Evolutionary conservation across 2,329 filamentous ascomycete species (phyloP).

Genomic region (Blastomyces silverae): DNA sequence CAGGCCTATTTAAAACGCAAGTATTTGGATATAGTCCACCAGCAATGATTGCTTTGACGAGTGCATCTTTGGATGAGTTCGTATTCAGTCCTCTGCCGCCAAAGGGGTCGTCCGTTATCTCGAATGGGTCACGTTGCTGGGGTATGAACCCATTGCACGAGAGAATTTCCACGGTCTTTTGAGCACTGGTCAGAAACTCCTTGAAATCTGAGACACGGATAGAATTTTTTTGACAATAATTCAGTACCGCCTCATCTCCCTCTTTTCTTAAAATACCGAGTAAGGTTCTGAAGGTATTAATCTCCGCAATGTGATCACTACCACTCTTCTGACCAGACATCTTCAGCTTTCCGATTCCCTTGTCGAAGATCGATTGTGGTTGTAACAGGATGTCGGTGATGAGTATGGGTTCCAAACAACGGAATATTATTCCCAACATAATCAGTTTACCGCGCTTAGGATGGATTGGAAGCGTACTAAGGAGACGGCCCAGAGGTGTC

Average conservation of each 20-base stretch:
- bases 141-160: conserved; percentile 33
- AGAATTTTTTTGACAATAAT: not conserved
- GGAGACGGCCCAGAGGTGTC: conserved; percentile 39
- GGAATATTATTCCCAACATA: conserved; percentile 46
- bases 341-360: conserved; percentile 22
- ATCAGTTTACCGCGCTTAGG: conserved; percentile 47
- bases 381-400: conserved; percentile 30
- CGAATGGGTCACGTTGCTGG: conserved; percentile 13
- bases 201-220: not conserved
- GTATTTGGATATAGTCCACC: too few species aligned
- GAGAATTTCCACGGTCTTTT: conserved; percentile 37
- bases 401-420: conserved; percentile 47
- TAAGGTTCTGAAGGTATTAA: conserved; percentile 41
- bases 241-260: not conserved
- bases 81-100: conserved; percentile 38
- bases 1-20: too few species aligned
- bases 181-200: conserved; percentile 22
- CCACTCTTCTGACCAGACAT: not conserved
- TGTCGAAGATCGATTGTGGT: conserved; percentile 31
- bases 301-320: conserved; percentile 44
- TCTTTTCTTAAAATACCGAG: conserved; percentile 24
- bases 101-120: conserved; percentile 19
- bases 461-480: conserved; percentile 40
- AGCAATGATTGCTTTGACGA: conserved; percentile 42
- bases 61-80: conserved; percentile 39